Conservation (phyloP, 306 rosid species). For the Gastrolobium villosum region DNA sequence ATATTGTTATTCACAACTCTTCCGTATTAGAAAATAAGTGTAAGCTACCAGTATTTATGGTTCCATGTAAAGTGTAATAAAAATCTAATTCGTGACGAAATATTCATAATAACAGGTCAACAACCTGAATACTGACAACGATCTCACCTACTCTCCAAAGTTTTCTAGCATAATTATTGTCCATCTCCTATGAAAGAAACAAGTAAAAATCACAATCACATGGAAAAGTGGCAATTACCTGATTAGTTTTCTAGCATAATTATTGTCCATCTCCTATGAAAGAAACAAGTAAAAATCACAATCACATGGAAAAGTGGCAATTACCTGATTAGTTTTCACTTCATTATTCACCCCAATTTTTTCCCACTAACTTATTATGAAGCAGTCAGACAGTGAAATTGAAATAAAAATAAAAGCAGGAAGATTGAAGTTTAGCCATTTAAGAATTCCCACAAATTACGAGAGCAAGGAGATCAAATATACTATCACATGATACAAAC, state of each 20-base stretch:
- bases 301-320: constrained; percentile 9
- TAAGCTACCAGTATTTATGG: neutral
- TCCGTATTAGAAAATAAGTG: constrained; percentile 25
- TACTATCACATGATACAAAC: no score
- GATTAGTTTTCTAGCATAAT: constrained; percentile 20
- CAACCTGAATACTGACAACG: constrained; percentile 33
- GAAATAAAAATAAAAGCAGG: neutral
- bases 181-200: neutral
- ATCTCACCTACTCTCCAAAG: constrained; percentile 41
- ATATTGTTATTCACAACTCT: neutral
- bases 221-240: neutral
- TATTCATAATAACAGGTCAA: neutral
- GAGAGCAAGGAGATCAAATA: no score
- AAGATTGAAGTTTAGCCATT: neutral
- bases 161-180: constrained; percentile 38
- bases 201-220: neutral
- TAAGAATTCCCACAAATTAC: neutral
- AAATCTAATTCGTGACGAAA: constrained; percentile 36
- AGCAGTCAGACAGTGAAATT: neutral
- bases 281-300: neutral
- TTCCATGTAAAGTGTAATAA: neutral
- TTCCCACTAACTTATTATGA: neutral
- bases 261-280: neutral
- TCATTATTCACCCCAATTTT: neutral
- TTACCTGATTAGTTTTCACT: neutral